A percentile compares a stretch with the other conserved stretches of the same genome.
phyloP scores from a whole-genome alignment of 345 rosid genomes.

The Rhodamnia rubescens region DNA sequence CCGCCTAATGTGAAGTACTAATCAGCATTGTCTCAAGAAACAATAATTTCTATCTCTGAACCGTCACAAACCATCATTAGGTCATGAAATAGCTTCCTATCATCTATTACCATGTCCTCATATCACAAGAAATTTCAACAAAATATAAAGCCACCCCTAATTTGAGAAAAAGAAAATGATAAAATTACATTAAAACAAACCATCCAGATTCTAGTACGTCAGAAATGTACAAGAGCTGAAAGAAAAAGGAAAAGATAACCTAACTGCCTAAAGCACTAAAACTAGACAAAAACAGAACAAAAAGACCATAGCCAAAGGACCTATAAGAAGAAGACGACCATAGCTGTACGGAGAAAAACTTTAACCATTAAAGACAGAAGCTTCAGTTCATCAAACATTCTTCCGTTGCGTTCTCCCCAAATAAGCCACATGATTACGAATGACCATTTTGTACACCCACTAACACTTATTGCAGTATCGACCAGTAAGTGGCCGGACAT shows the following conservation, averaged over 20 bases:
- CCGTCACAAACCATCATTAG: neutral
- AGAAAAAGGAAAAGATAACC: neutral
- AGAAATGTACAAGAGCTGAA: neutral
- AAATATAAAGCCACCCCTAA: neutral
- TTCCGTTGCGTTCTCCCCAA: neutral
- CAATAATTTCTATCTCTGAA: neutral
- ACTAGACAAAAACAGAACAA: neutral
- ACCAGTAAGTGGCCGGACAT: neutral
- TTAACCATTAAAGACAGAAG: neutral
- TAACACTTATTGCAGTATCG: neutral
- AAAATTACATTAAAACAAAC: neutral
- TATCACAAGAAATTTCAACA: neutral
- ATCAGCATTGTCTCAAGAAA: neutral
- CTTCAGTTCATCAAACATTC: neutral
- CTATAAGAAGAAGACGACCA: neutral
- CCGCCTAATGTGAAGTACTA: slow-evolving; percentile 52
- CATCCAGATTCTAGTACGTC: neutral
- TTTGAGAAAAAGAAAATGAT: neutral
- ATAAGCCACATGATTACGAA: neutral
- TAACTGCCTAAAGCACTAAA: neutral
- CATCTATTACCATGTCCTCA: neutral
- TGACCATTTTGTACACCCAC: neutral
- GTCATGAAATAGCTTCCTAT: neutral
- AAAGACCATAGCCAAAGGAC: neutral
- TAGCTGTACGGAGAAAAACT: neutral